Evolutionary conservation across 129 eudicot genomes (phyloP).

Genomic region (Logfia minima): DNA sequence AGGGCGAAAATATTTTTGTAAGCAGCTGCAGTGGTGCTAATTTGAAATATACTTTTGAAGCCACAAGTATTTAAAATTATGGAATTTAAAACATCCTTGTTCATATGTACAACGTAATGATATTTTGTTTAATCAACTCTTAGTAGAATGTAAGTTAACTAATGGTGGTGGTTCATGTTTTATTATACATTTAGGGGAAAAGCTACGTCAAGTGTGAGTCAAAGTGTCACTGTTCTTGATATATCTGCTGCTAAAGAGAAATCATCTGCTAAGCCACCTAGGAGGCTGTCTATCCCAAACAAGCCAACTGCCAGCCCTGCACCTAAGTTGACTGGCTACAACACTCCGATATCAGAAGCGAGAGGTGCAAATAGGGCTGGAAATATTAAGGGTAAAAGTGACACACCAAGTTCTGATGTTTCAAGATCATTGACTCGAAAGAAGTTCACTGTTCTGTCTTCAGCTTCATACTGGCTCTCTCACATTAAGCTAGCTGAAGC

Average conservation of each 20-base stretch:
- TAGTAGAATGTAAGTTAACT: background rate
- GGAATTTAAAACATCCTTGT: background rate
- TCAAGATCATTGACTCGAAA: conserved; percentile 52
- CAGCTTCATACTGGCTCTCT: conserved; percentile 88
- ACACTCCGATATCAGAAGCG: conserved; percentile 80
- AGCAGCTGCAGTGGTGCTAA: background rate
- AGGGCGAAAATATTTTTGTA: background rate
- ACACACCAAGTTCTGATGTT: conserved; percentile 69
- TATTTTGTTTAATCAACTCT: background rate
- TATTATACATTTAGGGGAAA: conserved; percentile 52
- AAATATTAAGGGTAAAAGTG: conserved; percentile 38
- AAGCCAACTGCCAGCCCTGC: conserved; percentile 65
- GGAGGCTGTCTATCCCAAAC: conserved; percentile 75
- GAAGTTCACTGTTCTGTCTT: conserved; percentile 62
- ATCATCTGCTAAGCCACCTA: conserved; percentile 79
- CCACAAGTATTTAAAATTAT: background rate
- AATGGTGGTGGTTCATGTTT: conserved; percentile 9
- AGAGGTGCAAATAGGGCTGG: conserved; percentile 47
- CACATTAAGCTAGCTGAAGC: conserved; percentile 89
- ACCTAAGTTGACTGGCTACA: conserved; percentile 43
- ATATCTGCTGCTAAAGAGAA: conserved; percentile 75
- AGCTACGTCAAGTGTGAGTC: conserved; percentile 58
- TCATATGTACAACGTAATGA: too few species aligned
- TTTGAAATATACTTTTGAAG: background rate
- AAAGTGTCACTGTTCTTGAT: conserved; percentile 70